phyloP scores from a whole-genome alignment of 768 basidiomycete genomes.

The Amanita thiersii region DNA sequence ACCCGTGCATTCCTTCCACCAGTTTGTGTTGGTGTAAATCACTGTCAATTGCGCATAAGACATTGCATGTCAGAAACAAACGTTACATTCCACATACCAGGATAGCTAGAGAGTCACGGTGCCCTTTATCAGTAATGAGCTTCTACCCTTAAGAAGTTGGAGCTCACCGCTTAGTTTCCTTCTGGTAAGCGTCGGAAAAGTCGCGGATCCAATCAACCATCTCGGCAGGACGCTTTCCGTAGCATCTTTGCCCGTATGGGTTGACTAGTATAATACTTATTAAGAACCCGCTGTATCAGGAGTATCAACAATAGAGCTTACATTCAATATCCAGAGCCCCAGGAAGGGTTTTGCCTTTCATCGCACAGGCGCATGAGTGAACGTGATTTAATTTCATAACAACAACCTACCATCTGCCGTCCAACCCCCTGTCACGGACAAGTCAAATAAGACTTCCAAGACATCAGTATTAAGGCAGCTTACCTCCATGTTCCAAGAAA shows the following conservation, averaged over 20 bases:
- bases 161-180: conserved; percentile 36
- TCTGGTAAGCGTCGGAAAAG: conserved; percentile 53
- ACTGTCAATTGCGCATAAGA: conserved; percentile 19
- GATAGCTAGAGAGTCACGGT: conserved; percentile 23
- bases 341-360: conserved; percentile 42
- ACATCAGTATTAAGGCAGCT: conserved; percentile 4
- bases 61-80: neutral
- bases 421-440: conserved; percentile 36
- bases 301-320: conserved; percentile 16
- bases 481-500: conserved; percentile 51
- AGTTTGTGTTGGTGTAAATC: conserved; percentile 57
- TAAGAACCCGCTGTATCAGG: neutral
- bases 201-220: conserved; percentile 59
- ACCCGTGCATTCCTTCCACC: conserved; percentile 63
- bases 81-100: conserved; percentile 20
- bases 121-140: neutral
- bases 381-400: neutral
- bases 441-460: neutral
- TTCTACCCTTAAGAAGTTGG: no score
- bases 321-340: conserved; percentile 59
- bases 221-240: conserved; percentile 37
- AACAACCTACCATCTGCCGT: conserved; percentile 27
- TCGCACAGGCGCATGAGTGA: neutral
- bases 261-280: conserved; percentile 33
- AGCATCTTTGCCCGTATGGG: conserved; percentile 43